Conservation (phyloP, 345 rosid genomes). For the Populus ilicifolia region DNA sequence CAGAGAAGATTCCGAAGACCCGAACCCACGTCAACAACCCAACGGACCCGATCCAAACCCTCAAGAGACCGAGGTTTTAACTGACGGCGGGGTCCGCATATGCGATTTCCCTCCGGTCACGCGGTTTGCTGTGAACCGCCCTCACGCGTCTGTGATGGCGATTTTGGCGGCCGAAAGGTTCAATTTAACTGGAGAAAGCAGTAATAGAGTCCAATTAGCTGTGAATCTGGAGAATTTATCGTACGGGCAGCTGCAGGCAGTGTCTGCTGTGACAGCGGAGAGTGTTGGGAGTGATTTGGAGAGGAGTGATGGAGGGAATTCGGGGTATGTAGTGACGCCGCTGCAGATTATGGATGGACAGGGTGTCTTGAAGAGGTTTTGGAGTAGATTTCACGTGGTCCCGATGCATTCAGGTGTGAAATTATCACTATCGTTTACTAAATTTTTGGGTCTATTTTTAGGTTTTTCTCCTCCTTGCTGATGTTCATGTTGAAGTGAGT, state of each 20-base stretch:
- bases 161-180: slow-evolving; percentile 65
- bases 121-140: slow-evolving; percentile 60
- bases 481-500: neutral
- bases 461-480: neutral
- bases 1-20: slow-evolving; percentile 33
- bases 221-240: slow-evolving; percentile 49
- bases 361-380: slow-evolving; percentile 79
- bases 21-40: slow-evolving; percentile 25
- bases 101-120: slow-evolving; percentile 67
- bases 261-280: slow-evolving; percentile 69
- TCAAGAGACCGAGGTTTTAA: slow-evolving; percentile 49
- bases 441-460: neutral
- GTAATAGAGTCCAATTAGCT: slow-evolving; percentile 15
- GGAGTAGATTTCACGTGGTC: slow-evolving; percentile 62
- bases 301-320: slow-evolving; percentile 44
- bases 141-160: slow-evolving; percentile 60
- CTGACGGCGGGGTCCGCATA: slow-evolving; percentile 54
- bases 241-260: slow-evolving; percentile 75
- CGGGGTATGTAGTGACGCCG: slow-evolving; percentile 58
- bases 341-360: slow-evolving; percentile 79
- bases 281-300: slow-evolving; percentile 44
- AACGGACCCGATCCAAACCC: slow-evolving; percentile 46
- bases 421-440: neutral
- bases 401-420: slow-evolving; percentile 93
- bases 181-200: slow-evolving; percentile 44